These are phyloP conservation scores for Linnemannia hyalina DNA, from an alignment of 192 early-diverging fungal genomes.

Conservation along the genomic window DNA sequence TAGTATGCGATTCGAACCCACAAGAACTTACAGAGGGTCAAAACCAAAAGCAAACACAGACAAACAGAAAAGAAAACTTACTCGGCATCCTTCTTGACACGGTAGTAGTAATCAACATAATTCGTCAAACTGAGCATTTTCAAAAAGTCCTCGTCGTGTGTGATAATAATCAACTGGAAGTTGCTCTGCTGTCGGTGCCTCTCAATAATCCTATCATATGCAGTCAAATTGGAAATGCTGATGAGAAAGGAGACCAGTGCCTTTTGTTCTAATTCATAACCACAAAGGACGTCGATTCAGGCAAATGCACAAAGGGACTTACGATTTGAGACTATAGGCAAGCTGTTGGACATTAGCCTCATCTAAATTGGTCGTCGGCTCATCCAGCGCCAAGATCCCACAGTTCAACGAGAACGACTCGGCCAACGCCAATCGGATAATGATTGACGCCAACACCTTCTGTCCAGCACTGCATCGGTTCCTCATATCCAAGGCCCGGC, in stretches of 20 bases:
- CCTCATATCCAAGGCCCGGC: conserved; percentile 90
- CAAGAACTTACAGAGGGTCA: not conserved
- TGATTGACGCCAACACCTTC: conserved; percentile 95
- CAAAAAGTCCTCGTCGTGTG: conserved; percentile 98
- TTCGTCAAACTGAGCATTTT: conserved; percentile 82
- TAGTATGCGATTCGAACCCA: not conserved
- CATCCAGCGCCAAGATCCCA: conserved; percentile 95
- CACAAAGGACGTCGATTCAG: too few relatives aligned
- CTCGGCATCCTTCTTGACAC: conserved; percentile 86
- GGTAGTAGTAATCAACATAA: conserved; percentile 89
- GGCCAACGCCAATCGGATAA: conserved; percentile 95
- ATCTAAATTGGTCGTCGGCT: conserved; percentile 98
- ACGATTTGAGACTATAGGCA: conserved; percentile 83
- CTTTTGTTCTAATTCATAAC: too few relatives aligned
- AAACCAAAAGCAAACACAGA: not conserved
- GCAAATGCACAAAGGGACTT: conserved; percentile 19
- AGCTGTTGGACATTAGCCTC: conserved; percentile 88
- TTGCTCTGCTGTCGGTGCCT: conserved; percentile 82
- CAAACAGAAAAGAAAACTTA: conserved; percentile 34
- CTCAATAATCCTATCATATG: conserved; percentile 78
- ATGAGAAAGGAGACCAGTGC: too few relatives aligned
- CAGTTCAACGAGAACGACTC: conserved; percentile 95
- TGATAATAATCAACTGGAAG: conserved; percentile 98
- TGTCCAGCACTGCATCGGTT: conserved; percentile 97
- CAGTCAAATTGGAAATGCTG: too few relatives aligned